A percentile compares a stretch with the other conserved stretches of the same genome.
phyloP scores from a whole-genome alignment of 768 basidiomycete genomes.

The Steccherinum ochraceum region DNA sequence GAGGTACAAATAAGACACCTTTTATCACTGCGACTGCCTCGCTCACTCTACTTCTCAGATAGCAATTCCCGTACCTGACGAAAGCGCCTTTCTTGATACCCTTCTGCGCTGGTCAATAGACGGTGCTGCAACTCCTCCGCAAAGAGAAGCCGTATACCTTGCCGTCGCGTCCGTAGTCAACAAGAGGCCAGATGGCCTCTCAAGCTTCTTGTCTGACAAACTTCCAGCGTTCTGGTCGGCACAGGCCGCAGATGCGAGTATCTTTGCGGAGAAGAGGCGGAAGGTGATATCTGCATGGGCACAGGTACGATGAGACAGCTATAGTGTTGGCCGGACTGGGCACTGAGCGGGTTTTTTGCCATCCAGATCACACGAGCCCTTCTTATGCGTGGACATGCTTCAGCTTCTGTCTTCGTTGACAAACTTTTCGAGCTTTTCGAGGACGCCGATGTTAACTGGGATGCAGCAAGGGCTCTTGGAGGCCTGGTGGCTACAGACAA shows the following conservation, averaged over 20 bases:
- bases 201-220: conserved; percentile 36
- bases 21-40: background rate
- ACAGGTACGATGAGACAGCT: conserved; percentile 46
- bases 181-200: conserved; percentile 59
- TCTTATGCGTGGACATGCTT: conserved; percentile 64
- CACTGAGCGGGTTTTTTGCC: background rate
- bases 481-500: conserved; percentile 53
- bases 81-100: conserved; percentile 43
- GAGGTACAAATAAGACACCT: conserved; percentile 42
- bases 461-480: conserved; percentile 74
- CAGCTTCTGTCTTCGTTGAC: conserved; percentile 50
- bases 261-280: conserved; percentile 30
- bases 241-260: conserved; percentile 33
- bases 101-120: conserved; percentile 58
- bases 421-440: conserved; percentile 64
- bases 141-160: conserved; percentile 50
- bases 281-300: conserved; percentile 55
- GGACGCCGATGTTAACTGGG: conserved; percentile 58
- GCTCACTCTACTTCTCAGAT: conserved; percentile 34
- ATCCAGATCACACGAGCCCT: conserved; percentile 73
- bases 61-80: conserved; percentile 39
- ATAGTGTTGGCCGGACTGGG: no score
- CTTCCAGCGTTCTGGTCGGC: conserved; percentile 43
- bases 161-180: conserved; percentile 69
- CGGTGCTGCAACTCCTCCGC: conserved; percentile 38